Base-by-base conservation (phyloP, 345 rosid genomes). In the Pistacia vera region DNA sequence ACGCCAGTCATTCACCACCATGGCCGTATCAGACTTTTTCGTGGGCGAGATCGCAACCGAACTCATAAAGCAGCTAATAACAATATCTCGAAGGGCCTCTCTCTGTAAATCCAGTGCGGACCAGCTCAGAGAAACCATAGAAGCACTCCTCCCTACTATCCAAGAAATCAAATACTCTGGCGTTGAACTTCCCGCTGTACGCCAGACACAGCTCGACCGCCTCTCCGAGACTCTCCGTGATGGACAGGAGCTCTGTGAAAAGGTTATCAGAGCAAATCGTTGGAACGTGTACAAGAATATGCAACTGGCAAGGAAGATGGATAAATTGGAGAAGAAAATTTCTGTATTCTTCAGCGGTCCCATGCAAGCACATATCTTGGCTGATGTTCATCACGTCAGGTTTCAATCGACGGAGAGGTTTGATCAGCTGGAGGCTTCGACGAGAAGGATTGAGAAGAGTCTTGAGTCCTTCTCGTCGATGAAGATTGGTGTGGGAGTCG, bases 101-200 rank as follows among this genome's bases (percentile, higher is more conserved):
- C 46, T 81, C 11, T 92, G 81, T 82, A 95, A 81, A 83, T 28
- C 82, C 14, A 82, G 72, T 30, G 98, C 98, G 2, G 85, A 66
- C 0, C 75, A 81, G 0, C 86, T 93, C 65, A 76, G 63, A 2
- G 2, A 1, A 4, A 61, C 76, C 72, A 80, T 92, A 66, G 13
- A 86, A 0, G 68, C 54, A 0, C 81, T 90, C 56, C 75, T 64
- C 4, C 93, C 94, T 11, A 88, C 85, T 22, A 81, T 93, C 81
- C 76, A 28, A 0, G 97, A 95, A 84, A 90, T 90, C 62, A 90
- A 91, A 49, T 90, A 68, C 82, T 77, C 95, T 71, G 99, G 97
- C 81, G 96, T 89, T 6, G 99, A 95, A 75, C 87, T 95, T 4
- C 85, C 94, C 9, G 61, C 82, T 14, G 0, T 38, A 16, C 97